These are phyloP conservation scores for Termitomyces bulborhizus DNA, from an alignment of 768 basidiomycete genomes.

Conservation along the genomic window DNA sequence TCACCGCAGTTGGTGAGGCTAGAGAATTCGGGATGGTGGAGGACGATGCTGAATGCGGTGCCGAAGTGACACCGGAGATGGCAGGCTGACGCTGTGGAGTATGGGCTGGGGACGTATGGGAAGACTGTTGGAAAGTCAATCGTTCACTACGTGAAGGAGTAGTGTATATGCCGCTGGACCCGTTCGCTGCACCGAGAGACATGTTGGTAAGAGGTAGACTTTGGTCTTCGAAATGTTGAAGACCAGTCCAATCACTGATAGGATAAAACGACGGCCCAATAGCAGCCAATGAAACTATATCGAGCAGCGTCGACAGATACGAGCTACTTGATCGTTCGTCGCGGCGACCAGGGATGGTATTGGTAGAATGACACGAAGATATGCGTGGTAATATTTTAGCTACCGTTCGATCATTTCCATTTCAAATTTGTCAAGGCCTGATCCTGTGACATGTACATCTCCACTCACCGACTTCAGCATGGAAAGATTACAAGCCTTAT, in stretches of 20 bases:
- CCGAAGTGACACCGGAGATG: constrained; percentile 3
- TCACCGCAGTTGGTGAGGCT: constrained; percentile 6
- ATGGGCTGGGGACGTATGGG: constrained; percentile 27
- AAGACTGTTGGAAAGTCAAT: constrained; percentile 27
- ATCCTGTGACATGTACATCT: no score
- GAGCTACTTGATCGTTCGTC: constrained; percentile 3
- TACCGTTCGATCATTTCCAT: constrained; percentile 3
- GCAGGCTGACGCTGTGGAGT: constrained; percentile 14
- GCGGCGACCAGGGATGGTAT: constrained; percentile 6
- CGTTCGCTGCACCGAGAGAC: constrained; percentile 12
- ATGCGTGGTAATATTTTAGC: constrained; percentile 13
- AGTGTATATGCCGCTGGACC: constrained; percentile 15
- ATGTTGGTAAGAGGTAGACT: constrained; percentile 12
- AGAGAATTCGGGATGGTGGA: constrained; percentile 8
- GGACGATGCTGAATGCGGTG: constrained; percentile 13
- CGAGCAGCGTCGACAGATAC: neutral
- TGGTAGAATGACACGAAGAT: neutral
- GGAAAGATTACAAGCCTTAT: no score
- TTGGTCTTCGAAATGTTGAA: constrained; percentile 4
- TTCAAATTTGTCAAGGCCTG: no score
- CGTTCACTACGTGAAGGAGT: constrained; percentile 30
- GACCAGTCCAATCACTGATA: constrained; percentile 8
- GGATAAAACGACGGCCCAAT: neutral
- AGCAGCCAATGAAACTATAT: neutral
- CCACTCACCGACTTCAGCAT: no score